A percentile compares a stretch with the other conserved stretches of the same genome.
Conservation (phyloP, 2,329 filamentous ascomycete species). For the Trichoderma harzianum region DNA sequence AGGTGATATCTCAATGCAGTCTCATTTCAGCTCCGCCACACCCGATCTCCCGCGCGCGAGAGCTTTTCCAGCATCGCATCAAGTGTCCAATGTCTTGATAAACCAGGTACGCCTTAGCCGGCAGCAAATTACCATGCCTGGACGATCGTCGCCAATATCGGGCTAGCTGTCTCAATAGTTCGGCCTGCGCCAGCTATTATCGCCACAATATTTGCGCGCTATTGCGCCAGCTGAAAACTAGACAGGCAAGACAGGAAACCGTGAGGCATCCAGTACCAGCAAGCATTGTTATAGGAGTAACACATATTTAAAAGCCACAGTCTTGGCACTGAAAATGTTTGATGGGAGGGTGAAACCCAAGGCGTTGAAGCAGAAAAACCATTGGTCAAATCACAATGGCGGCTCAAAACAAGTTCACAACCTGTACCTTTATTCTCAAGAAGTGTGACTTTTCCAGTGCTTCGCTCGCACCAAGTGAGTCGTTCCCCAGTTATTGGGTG, state of each 20-base stretch:
- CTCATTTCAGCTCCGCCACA: background rate
- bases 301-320: background rate
- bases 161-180: constrained; percentile 10
- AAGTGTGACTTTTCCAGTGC: constrained; percentile 3
- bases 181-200: background rate
- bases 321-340: background rate
- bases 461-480: constrained; percentile 1
- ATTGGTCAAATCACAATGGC: background rate
- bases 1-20: background rate
- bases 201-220: constrained; percentile 4
- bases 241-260: background rate
- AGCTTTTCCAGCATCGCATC: background rate
- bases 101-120: background rate
- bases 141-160: background rate
- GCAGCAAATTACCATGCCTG: background rate
- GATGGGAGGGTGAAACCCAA: background rate
- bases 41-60: background rate
- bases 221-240: background rate
- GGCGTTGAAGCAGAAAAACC: background rate
- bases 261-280: background rate
- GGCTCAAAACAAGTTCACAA: constrained; percentile 7
- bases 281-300: background rate
- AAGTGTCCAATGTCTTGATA: background rate
- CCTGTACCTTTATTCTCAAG: background rate
- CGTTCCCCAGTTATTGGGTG: background rate